Conservation (phyloP, 805 yeast genomes). For the Nakazawaea holstii region DNA sequence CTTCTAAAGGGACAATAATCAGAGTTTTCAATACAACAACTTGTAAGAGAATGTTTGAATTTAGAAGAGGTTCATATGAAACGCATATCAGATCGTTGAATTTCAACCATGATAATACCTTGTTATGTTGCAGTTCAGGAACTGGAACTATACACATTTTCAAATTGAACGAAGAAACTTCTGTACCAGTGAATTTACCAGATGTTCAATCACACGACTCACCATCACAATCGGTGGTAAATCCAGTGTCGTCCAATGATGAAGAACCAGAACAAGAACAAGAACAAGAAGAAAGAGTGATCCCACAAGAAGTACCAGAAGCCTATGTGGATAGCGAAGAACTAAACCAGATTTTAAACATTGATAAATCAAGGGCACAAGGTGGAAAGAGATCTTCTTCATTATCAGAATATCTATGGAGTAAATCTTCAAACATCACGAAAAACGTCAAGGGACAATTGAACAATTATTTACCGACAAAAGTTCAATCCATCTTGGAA, state of each 20-base stretch:
- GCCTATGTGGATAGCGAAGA: conserved; percentile 5
- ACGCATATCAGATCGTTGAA: conserved; percentile 72
- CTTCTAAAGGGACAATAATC: conserved; percentile 84
- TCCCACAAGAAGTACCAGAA: conserved; percentile 4
- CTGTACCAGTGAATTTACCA: conserved; percentile 16
- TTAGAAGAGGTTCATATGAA: conserved; percentile 82
- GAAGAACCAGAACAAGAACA: too few species aligned
- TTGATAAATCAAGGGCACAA: background rate
- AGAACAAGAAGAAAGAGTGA: conserved; percentile 18
- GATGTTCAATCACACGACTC: background rate
- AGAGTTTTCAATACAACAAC: conserved; percentile 70
- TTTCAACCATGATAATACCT: conserved; percentile 65
- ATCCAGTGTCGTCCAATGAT: background rate
- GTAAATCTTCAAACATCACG: conserved; percentile 10
- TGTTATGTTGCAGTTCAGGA: conserved; percentile 79
- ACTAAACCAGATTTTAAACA: conserved; percentile 8
- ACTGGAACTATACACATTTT: conserved; percentile 93
- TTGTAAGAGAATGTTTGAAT: conserved; percentile 62
- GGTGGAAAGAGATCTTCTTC: conserved; percentile 2
- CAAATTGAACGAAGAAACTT: conserved; percentile 42
- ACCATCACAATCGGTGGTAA: conserved; percentile 2
- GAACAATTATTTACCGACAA: conserved; percentile 57
- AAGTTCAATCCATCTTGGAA: conserved; percentile 77
- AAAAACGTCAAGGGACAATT: conserved; percentile 13
- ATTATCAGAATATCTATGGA: conserved; percentile 20